Evolutionary conservation across 129 eudicot genomes (phyloP), one percentile per base, ranked within the genome.

Genomic region (Escallonia rubra): DNA sequence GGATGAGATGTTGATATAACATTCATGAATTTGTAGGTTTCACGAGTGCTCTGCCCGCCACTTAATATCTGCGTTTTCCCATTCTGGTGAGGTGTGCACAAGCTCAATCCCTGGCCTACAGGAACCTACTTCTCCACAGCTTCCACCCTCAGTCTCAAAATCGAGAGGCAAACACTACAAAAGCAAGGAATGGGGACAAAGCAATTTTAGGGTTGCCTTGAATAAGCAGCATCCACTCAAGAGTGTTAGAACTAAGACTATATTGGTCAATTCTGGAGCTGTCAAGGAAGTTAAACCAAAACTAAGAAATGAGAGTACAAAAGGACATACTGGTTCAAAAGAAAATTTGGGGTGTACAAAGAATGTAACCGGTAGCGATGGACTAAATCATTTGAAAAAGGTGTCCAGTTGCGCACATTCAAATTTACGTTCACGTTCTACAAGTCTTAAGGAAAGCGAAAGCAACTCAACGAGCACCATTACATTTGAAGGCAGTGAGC

Each of bases 131-230:
- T 87, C 89, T 46, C 85, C 94, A 55, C 73, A 80, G 64, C 76
- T 83, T 61, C 94, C 86, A 66, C 57, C 82, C 52, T 83, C 81
- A 10, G 89, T 87, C 56, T 87, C 89, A 72, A 87, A 64, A 56
- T 83, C 87, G 12, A 75, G 94, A 78, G 89, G 94, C 71, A 87
- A 67, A 67, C 62, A 51, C 58, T 80, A 66, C 64, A 83, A 67
- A 74, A 74, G 67, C 56, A 75, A 45, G 72, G 65, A 75, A 40
- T 73, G 82, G 82, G 79, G 70, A 60, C 75, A 76, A 38, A 75
- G 34, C 67, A 77, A 63, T 59, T 43, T 43, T 40, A 56, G 41
- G 45, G 11, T 62, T 41, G 56, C 65, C 34, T 23, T 23, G 52
- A 74, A 60, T 54, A 66, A 78, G 74, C 76, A 66, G 61, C 79